phyloP scores from a whole-genome alignment of 139 green algal genomes.

The Nannochloris sp. region DNA sequence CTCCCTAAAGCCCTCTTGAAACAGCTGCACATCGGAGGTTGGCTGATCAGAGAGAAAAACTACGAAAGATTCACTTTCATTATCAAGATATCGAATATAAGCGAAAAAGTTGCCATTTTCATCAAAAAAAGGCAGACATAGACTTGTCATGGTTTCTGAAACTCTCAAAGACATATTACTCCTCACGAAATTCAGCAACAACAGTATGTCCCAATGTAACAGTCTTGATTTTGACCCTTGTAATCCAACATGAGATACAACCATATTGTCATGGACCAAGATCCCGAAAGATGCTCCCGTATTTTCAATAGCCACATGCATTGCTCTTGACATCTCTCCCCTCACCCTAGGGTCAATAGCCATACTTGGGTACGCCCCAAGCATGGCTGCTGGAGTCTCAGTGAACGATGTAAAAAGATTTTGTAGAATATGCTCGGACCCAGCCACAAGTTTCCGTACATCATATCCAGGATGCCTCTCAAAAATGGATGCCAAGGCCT shows the following conservation, averaged over 20 bases:
- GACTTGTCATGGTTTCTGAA: constrained; percentile 55
- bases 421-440: constrained; percentile 27
- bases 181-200: constrained; percentile 67
- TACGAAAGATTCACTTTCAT: constrained; percentile 8
- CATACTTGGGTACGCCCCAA: constrained; percentile 38
- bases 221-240: too few relatives aligned
- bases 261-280: too few relatives aligned
- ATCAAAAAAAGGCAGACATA: constrained; percentile 79
- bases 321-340: constrained; percentile 13
- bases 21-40: not conserved
- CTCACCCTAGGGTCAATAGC: constrained; percentile 26
- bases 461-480: constrained; percentile 22
- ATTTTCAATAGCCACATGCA: constrained; percentile 27
- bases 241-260: too few relatives aligned
- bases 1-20: too few relatives aligned
- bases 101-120: constrained; percentile 68
- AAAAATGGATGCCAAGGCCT: constrained; percentile 20
- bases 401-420: constrained; percentile 28
- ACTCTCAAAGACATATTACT: constrained; percentile 46
- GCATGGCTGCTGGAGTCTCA: constrained; percentile 35
- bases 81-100: constrained; percentile 58
- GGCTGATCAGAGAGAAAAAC: constrained; percentile 20
- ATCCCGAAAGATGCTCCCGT: not conserved
- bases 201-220: constrained; percentile 55
- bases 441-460: constrained; percentile 16